Evolutionary conservation across 768 basidiomycete genomes (phyloP).

Genomic region (Cystoderma amianthinum): DNA sequence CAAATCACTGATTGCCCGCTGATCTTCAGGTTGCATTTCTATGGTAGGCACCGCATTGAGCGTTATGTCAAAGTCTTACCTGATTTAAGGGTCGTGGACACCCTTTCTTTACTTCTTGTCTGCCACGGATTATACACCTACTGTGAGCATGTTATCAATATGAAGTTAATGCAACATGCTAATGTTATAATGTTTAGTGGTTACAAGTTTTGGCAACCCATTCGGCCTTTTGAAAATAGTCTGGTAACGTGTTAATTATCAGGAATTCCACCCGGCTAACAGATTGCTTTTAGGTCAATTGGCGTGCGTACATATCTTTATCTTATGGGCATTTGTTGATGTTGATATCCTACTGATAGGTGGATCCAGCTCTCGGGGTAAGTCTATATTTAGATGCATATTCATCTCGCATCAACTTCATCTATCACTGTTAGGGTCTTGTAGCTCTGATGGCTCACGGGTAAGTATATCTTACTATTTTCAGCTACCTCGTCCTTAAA

Average conservation of each 20-base stretch:
- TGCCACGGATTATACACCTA: not conserved
- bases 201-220: not conserved
- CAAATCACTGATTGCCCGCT: not conserved
- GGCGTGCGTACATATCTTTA: not conserved
- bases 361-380: conserved; percentile 1
- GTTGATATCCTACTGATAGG: not conserved
- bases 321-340: not conserved
- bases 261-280: not conserved
- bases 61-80: not conserved
- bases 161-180: not conserved
- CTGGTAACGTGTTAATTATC: not conserved
- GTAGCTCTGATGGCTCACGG: not conserved
- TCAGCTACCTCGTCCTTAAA: not conserved
- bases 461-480: not conserved
- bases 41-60: not conserved
- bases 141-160: not conserved
- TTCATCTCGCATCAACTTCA: not conserved
- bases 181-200: not conserved
- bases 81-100: not conserved
- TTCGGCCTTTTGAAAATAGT: not conserved
- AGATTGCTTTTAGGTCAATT: not conserved
- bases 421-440: not conserved
- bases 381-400: not conserved
- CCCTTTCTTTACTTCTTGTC: not conserved
- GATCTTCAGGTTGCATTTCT: not conserved